These are phyloP conservation scores for Jackrogersella minutella DNA, from an alignment of 495 filamentous ascomycete species.

Conservation along the genomic window DNA sequence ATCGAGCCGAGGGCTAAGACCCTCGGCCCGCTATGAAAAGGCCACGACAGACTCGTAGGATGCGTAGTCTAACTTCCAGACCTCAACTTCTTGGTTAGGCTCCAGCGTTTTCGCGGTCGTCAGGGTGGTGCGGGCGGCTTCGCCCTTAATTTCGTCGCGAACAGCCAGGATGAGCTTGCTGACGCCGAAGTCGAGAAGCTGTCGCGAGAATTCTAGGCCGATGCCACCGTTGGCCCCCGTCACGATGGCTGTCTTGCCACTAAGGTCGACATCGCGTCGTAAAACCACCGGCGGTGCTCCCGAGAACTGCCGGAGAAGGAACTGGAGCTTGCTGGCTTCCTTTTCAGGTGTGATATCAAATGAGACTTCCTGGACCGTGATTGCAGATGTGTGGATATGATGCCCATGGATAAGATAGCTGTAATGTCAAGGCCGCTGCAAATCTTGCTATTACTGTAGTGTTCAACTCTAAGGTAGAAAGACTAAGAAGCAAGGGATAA, in stretches of 20 bases:
- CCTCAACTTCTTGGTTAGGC: constrained; percentile 42
- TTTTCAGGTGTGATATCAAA: constrained; percentile 18
- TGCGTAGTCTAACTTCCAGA: constrained; percentile 59
- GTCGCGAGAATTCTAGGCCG: constrained; percentile 55
- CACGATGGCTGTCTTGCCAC: constrained; percentile 49
- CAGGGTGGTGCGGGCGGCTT: constrained; percentile 41
- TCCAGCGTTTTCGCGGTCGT: constrained; percentile 4
- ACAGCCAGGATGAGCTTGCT: constrained; percentile 59
- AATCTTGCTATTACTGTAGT: too few relatives aligned
- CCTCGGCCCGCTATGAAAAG: constrained; percentile 48
- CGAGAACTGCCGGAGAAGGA: constrained; percentile 1
- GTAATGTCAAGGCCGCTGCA: too few relatives aligned
- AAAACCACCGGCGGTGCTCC: not conserved
- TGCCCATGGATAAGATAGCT: too few relatives aligned
- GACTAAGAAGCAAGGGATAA: too few relatives aligned
- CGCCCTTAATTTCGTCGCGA: constrained; percentile 53
- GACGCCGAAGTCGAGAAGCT: constrained; percentile 52
- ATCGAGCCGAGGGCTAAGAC: constrained; percentile 48
- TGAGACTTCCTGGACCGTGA: not conserved
- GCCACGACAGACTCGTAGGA: constrained; percentile 48
- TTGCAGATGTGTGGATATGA: not conserved
- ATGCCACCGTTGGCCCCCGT: constrained; percentile 62
- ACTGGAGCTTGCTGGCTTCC: constrained; percentile 4
- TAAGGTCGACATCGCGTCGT: constrained; percentile 37
- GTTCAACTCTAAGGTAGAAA: too few relatives aligned